Evolutionary conservation across 441 rosid genomes (phyloP), one percentile per base, ranked within the genome.

Genomic region (Pelargonium cotyledonis): DNA sequence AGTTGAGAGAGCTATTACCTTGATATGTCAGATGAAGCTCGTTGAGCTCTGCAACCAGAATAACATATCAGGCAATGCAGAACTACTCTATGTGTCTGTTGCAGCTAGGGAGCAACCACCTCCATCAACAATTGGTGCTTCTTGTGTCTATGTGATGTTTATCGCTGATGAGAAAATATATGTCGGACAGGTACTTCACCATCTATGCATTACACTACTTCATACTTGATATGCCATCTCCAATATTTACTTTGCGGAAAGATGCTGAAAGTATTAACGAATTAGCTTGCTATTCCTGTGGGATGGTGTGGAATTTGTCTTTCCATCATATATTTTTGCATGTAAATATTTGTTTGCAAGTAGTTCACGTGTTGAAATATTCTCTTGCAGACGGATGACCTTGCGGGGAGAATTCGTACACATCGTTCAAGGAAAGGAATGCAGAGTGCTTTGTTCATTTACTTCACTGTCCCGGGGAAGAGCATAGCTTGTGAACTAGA

Each of bases 401-500:
- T 95, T 69, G 95, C 87, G 58, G 96, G 98, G 38, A 80, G 97
- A 70, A 75, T 95, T 47, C 87, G 85, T 4, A 12, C 91, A 0
- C 98, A 95, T 76, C 81, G 98, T 3, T 81, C 84, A 4, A 89
- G 84, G 84, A 91, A 85, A 62, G 97, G 91, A 66, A 63, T 89
- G 88, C 84, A 81, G 70, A 85, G 76, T 58, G 91, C 96, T 8
- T 79, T 91, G 19, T 95, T 95, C 76, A 65, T 92, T 31, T 95
- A 92, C 84, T 82, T 90, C 55, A 51, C 71, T 49, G 98, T 95
- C 46, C 85, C 89, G 2, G 99, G 99, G 72, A 92, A 95, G 84
- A 95, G 98, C 82, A 63, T 86, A 1, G 99, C 96, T 40, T 91
- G 97, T 79, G 94, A 88, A 79, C 79, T 95, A 41, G 99, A 95